phyloP scores from a whole-genome alignment of 805 yeast genomes.

The Priceomyces carsonii region DNA sequence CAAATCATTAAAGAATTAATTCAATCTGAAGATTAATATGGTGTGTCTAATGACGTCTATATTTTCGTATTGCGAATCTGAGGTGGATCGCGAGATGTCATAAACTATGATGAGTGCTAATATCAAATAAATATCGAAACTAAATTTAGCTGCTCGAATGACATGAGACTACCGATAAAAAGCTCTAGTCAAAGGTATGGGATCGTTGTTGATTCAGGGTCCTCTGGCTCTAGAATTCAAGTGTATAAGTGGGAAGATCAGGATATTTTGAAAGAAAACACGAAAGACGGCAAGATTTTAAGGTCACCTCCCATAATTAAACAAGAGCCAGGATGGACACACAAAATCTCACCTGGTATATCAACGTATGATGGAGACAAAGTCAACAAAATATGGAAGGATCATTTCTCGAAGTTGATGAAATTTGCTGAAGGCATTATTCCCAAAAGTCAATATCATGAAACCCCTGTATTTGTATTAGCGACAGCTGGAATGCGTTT shows the following conservation, averaged over 20 bases:
- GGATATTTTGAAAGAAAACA: slow-evolving; percentile 12
- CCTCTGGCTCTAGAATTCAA: slow-evolving; percentile 89
- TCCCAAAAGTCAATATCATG: slow-evolving; percentile 57
- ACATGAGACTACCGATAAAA: slow-evolving; percentile 6
- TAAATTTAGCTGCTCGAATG: no score
- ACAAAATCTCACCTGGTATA: slow-evolving; percentile 80
- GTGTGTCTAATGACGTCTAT: no score
- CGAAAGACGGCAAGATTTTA: slow-evolving; percentile 32
- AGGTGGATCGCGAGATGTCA: no score
- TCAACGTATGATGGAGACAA: slow-evolving; percentile 55
- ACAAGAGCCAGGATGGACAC: slow-evolving; percentile 68
- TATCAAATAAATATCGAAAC: no score
- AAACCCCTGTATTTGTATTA: slow-evolving; percentile 85
- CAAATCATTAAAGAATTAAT: slow-evolving; percentile 22
- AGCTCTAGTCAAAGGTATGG: slow-evolving; percentile 54
- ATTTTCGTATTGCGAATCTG: no score
- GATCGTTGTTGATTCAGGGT: slow-evolving; percentile 91
- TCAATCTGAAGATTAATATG: no score
- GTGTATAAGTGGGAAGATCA: slow-evolving; percentile 76
- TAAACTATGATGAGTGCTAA: no score
- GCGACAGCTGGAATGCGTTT: slow-evolving; percentile 98
- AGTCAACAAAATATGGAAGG: slow-evolving; percentile 61
- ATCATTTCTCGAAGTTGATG: slow-evolving; percentile 67
- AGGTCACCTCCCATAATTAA: slow-evolving; percentile 67
- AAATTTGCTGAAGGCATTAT: slow-evolving; percentile 69